Percentiles rank a stretch among this genome's conserved stretches.
Conservation (phyloP, 192 early-diverging fungal species). For the Phlyctochytrium bullatum region DNA sequence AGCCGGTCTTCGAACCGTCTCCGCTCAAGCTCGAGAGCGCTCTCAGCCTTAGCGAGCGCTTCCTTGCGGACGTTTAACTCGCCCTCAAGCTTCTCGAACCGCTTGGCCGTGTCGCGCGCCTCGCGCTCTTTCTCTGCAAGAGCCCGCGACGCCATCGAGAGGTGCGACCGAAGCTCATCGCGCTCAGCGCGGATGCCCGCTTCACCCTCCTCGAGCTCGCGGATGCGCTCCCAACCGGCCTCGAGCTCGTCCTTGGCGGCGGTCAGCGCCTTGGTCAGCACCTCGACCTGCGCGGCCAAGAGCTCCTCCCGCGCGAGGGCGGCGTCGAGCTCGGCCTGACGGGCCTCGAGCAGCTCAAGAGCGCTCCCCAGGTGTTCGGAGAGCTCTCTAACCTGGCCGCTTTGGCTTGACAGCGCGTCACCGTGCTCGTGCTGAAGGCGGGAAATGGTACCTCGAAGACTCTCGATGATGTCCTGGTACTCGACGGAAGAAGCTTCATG, state of each 20-base stretch:
- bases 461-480: slow-evolving; percentile 18
- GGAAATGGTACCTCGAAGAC: background rate
- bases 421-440: slow-evolving; percentile 6
- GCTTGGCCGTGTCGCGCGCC: background rate
- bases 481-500: background rate
- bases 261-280: slow-evolving; percentile 4
- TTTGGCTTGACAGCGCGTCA: background rate
- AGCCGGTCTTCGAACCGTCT: background rate
- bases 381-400: background rate
- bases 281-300: slow-evolving; percentile 1
- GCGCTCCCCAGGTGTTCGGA: slow-evolving; percentile 12
- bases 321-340: slow-evolving; percentile 8
- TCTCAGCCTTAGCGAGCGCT: slow-evolving; percentile 1
- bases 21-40: slow-evolving; percentile 1
- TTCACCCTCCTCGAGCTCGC: background rate
- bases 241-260: slow-evolving; percentile 10
- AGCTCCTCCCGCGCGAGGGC: slow-evolving; percentile 7
- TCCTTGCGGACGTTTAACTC: slow-evolving; percentile 1
- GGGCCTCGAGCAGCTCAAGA: slow-evolving; percentile 1
- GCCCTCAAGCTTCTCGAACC: slow-evolving; percentile 11
- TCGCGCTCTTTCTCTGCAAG: background rate
- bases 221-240: slow-evolving; percentile 7
- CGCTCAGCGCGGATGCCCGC: background rate
- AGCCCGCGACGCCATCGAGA: background rate
- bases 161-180: slow-evolving; percentile 1